Evolutionary conservation across 176 grass and related monocot genomes (phyloP), one percentile per base, ranked within the genome.

Genomic region (Phoenix dactylifera): DNA sequence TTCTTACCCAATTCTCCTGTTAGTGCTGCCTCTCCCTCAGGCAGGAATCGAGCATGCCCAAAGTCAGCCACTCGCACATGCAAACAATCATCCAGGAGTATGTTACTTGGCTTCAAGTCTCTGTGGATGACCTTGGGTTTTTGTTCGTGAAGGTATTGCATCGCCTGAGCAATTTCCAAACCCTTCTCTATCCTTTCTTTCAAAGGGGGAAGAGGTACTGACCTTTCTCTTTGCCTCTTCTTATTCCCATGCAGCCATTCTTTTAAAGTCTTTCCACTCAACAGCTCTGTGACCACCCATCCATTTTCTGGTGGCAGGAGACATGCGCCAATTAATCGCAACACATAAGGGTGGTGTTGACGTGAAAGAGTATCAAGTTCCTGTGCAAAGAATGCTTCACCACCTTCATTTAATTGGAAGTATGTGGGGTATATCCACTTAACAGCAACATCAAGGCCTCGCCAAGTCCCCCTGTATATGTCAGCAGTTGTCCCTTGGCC

Each of bases 101-200:
- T 32, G 61, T 89, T 85, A 64, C 81, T 89, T 19, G 81, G 86
- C 54, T 89, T 89, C 15, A 89, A 54, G 52, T 89, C 81, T 18
- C 86, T 74, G 81, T 89, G 81, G 70, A 85, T 2, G 28, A 89
- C 66, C 63, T 15, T 17, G 52, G 74, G 86, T 54, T 75, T 81
- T 71, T 85, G 81, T 26, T 75, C 70, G 62, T 89, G 86, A 53
- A 85, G 86, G 57, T 85, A 56, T 53, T 72, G 58, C 81, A 85
- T 74, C 26, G 86, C 86, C 28, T 75, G 70, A 22, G 86, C 81
- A 51, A 85, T 15, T 66, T 89, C 86, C 69, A 81, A 58, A n/a
- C 70, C 86, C 58, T 75, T 78, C 57, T 51, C 54, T 26, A 89
- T 54, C 53, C 81, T 68, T 18, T 89, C 62, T 28, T 4, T 26